Percentiles rank a stretch among this genome's conserved stretches.
These are phyloP conservation scores for Suillus ampliporus DNA, from an alignment of 768 basidiomycete species.

Conservation along the genomic window DNA sequence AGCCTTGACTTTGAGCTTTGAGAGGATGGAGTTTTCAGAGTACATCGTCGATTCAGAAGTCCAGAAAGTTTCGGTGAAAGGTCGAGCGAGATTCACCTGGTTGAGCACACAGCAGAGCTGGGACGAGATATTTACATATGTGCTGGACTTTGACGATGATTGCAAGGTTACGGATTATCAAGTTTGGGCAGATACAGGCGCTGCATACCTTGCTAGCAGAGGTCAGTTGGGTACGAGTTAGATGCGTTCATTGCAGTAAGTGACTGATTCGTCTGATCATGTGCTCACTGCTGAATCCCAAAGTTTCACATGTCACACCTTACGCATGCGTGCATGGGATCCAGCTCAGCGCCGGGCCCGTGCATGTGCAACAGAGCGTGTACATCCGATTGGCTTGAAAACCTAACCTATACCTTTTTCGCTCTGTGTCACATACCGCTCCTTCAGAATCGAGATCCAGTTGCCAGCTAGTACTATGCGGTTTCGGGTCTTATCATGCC, in stretches of 20 bases:
- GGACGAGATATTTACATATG: slow-evolving; percentile 66
- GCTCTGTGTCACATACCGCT: neutral
- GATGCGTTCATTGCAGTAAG: slow-evolving; percentile 19
- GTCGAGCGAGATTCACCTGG: slow-evolving; percentile 63
- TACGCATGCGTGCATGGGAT: neutral
- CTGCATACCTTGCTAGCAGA: slow-evolving; percentile 61
- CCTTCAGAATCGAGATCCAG: neutral
- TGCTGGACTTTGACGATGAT: slow-evolving; percentile 63
- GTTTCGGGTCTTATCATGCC: neutral
- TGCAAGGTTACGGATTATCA: slow-evolving; percentile 63
- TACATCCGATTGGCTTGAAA: slow-evolving; percentile 10
- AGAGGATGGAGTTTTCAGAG: slow-evolving; percentile 58
- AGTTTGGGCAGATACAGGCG: slow-evolving; percentile 73
- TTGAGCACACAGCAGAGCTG: slow-evolving; percentile 55
- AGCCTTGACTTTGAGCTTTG: slow-evolving; percentile 50
- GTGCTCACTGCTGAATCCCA: neutral
- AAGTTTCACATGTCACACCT: neutral
- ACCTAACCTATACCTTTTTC: neutral
- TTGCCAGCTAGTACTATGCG: neutral
- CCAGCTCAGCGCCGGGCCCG: neutral
- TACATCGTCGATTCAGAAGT: slow-evolving; percentile 58
- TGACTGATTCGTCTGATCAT: neutral
- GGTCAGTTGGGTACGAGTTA: slow-evolving; percentile 42
- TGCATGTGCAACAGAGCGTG: neutral
- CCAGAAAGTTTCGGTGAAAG: slow-evolving; percentile 59